A percentile compares a stretch with the other conserved stretches of the same genome.
These are phyloP conservation scores for Cicer yamashitae DNA, from an alignment of 306 rosid species.

Conservation along the genomic window DNA sequence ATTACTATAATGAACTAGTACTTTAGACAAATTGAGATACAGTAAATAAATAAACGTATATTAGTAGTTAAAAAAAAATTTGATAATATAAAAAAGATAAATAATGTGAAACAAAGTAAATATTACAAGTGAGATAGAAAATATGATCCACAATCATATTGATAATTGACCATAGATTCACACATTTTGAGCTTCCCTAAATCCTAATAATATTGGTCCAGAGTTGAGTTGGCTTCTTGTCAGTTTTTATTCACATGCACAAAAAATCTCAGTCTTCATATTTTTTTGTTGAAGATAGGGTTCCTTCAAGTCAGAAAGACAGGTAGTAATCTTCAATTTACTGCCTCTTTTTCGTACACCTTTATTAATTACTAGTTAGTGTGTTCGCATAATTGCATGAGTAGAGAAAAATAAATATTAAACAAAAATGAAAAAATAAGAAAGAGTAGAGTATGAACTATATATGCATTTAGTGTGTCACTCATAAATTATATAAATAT, in stretches of 20 bases:
- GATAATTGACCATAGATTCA: neutral
- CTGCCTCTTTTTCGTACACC: constrained; percentile 37
- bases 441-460: no score
- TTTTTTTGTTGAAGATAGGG: constrained; percentile 43
- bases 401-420: neutral
- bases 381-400: neutral
- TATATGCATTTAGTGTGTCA: no score
- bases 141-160: no score
- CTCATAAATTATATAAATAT: no score
- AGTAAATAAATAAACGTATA: no score
- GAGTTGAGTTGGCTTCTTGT: constrained; percentile 41
- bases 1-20: no score
- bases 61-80: no score
- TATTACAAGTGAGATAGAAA: no score
- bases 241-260: constrained; percentile 43
- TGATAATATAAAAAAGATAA: no score
- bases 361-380: neutral
- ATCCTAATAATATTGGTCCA: constrained; percentile 30
- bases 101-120: no score
- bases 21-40: no score
- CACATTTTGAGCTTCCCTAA: constrained; percentile 21
- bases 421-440: no score
- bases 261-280: constrained; percentile 7
- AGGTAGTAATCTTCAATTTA: constrained; percentile 45
- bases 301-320: constrained; percentile 46